A percentile compares a stretch with the other conserved stretches of the same genome.
Conservation (phyloP, 1,139 yeast genomes). For the Kluyveromyces sp. region DNA sequence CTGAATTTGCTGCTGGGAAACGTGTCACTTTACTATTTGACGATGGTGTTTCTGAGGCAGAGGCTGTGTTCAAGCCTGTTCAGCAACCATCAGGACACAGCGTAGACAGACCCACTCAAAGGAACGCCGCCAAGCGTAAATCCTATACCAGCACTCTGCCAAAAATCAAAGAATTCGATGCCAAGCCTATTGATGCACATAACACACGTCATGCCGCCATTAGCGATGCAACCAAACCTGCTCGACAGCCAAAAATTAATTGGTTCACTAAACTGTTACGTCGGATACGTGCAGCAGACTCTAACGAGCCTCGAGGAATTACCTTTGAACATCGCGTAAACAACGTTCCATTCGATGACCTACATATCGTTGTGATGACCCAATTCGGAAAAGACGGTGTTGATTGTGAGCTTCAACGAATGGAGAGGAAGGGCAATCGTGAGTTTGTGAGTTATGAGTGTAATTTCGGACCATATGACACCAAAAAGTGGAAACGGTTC, state of each 20-base stretch:
- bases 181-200: conserved; percentile 2
- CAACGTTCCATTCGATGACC: conserved; percentile 25
- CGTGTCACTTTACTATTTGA: conserved; percentile 5
- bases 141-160: neutral
- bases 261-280: conserved; percentile 24
- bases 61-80: conserved; percentile 2
- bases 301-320: conserved; percentile 8
- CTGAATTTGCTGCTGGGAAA: neutral
- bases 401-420: conserved; percentile 20
- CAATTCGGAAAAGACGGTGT: conserved; percentile 25
- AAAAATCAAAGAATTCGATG: conserved; percentile 1
- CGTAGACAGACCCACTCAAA: neutral
- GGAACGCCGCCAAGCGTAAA: conserved; percentile 2
- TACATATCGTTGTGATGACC: conserved; percentile 23
- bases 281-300: conserved; percentile 15
- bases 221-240: neutral
- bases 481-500: neutral
- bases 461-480: conserved; percentile 14
- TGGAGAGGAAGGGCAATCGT: conserved; percentile 18
- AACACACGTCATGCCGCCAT: neutral
- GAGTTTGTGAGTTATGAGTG: conserved; percentile 28
- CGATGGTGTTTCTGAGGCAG: conserved; percentile 4
- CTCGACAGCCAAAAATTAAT: conserved; percentile 8
- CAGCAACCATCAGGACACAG: neutral
- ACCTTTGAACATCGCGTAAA: conserved; percentile 18